Base-by-base conservation (phyloP, 345 rosid genomes). In the Luvunga scandens region DNA sequence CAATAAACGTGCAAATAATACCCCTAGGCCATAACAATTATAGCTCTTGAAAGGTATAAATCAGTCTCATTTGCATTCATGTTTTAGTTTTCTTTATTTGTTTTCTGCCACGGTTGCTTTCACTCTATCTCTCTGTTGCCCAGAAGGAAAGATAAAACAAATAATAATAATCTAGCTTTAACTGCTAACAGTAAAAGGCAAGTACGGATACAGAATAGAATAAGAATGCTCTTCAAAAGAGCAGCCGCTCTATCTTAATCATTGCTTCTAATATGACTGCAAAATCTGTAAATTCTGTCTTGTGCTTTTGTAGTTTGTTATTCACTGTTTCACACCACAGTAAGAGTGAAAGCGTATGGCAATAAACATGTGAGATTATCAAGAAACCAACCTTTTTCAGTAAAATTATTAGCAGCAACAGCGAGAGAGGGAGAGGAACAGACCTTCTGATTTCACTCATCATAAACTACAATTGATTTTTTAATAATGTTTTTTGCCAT, bases 361-460 rank as follows among this genome's bases (percentile, higher is more conserved):
- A 59, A 66, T 31, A 62, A 56, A 66, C 69, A 42, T 39, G 76
- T 39, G 80, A 69, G 75, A 80, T 71, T 73, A 84, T 84, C 81
- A 79, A 78, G 75, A 83, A 82, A 77, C 55, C 73, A 62, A 73
- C 64, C 81, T 85, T 84, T 83, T 71, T 81, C 87, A 82, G 86
- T 75, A 73, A 81, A 83, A 87, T 90, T 89, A 83, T 84, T 61
- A 61, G 86, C 78, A 79, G 74, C 80, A 77, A 71, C 81, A 0
- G 50, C 12, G 50, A 82, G 36, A 65, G 67, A 69, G 62, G 27
- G 72, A 75, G 80, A 71, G 45, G 60, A 79, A 69, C 74, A 36
- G 53, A 71, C 81, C 80, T 79, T 77, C 80, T 62, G 75, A 73
- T 79, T 77, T 73, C 77, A 79, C 62, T 76, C 78, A 62, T 53